Conservation (phyloP, 2,329 filamentous ascomycete species). For the Lachnellula suecica region DNA sequence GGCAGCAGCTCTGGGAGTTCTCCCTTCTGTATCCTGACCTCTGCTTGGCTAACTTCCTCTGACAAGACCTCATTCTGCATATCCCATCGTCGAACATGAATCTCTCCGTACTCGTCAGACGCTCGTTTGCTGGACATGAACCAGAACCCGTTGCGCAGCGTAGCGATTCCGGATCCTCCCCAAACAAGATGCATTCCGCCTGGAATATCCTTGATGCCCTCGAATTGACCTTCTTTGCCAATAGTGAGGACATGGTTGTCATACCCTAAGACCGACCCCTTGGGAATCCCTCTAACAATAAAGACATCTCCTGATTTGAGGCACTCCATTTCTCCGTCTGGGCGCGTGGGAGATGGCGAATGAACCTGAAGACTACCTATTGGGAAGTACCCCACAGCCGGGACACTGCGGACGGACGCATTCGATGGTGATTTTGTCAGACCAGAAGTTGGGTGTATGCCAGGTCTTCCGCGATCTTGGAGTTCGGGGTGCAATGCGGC, state of each 20-base stretch:
- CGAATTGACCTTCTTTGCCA: conserved; percentile 46
- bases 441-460: conserved; percentile 10
- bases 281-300: conserved; percentile 50
- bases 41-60: conserved; percentile 44
- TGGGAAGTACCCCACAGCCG: conserved; percentile 36
- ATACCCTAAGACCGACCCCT: conserved; percentile 28
- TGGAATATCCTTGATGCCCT: conserved; percentile 55
- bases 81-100: conserved; percentile 54
- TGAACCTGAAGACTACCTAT: conserved; percentile 43
- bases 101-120: conserved; percentile 29
- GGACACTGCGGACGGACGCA: conserved; percentile 32
- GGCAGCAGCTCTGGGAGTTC: conserved; percentile 28
- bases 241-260: conserved; percentile 45
- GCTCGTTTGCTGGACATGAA: conserved; percentile 35
- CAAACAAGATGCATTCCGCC: conserved; percentile 59
- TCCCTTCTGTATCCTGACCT: conserved; percentile 45
- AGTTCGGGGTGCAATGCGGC: conserved; percentile 1
- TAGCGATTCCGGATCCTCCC: conserved; percentile 49
- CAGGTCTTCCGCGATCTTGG: conserved; percentile 11
- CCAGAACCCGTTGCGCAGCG: conserved; percentile 58
- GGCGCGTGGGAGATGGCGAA: conserved; percentile 25
- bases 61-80: conserved; percentile 52
- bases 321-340: conserved; percentile 15
- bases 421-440: conserved; percentile 26
- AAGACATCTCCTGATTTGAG: conserved; percentile 47